Percentiles rank a stretch among this genome's conserved stretches.
Conservation (phyloP, 2,329 filamentous ascomycete genomes). For the Fusarium xyrophilum region DNA sequence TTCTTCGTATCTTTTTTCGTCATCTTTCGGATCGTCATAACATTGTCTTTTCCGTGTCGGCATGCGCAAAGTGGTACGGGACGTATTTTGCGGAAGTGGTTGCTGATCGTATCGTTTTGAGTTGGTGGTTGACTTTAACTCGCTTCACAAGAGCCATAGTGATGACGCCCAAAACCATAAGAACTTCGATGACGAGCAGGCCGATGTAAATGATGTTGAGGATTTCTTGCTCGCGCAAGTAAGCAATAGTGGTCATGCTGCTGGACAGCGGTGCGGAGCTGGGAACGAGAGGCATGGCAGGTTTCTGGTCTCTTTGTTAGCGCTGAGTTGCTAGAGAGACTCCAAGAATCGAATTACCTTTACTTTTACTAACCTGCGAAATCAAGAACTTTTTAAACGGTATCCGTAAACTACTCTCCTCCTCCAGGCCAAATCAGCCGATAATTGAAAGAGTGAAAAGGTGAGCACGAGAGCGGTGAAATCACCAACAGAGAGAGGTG, state of each 20-base stretch:
- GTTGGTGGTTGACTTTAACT: conserved; percentile 29
- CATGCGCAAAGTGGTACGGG: conserved; percentile 13
- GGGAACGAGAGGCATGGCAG: conserved; percentile 36
- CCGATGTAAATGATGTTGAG: conserved; percentile 57
- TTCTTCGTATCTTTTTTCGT: background rate
- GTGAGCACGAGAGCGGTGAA: conserved; percentile 25
- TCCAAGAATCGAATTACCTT: background rate
- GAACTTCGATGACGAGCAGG: conserved; percentile 54
- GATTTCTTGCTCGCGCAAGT: conserved; percentile 44
- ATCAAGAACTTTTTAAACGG: background rate
- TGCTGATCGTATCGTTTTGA: conserved; percentile 17
- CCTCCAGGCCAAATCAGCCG: background rate
- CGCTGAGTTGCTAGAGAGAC: background rate
- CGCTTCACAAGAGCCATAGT: conserved; percentile 43
- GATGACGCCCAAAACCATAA: conserved; percentile 53
- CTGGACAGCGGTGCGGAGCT: conserved; percentile 25
- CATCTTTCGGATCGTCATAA: conserved; percentile 9
- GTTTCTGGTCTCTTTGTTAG: conserved; percentile 11
- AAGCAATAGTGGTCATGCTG: conserved; percentile 33
- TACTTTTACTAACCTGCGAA: background rate
- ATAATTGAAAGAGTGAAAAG: conserved; percentile 3
- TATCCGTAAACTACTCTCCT: background rate
- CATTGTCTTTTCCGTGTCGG: conserved; percentile 11
- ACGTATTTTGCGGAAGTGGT: conserved; percentile 7
- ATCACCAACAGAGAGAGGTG: conserved; percentile 1